Evolutionary conservation across 441 rosid species (phyloP), one percentile per base, ranked within the genome.

Genomic region (Brassica hybrid): DNA sequence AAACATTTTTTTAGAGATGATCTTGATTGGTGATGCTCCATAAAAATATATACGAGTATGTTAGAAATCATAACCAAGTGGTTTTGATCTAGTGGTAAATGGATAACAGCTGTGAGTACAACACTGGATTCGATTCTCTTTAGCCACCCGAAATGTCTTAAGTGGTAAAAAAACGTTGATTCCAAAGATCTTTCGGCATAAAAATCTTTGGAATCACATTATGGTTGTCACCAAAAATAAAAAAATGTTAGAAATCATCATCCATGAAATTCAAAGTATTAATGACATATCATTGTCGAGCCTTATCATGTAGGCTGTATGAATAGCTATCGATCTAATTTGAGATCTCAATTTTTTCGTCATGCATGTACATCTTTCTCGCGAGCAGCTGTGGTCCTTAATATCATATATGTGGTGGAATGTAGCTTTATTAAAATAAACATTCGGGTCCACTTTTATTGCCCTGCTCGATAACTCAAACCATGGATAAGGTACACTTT

Each of bases 221-320:
- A 21, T 21, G 23, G 23, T 21, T 21, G 23, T 21, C 23, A 21
- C 23, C 23, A 21, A 21, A 21, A 58, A 11, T 10, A 19, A 7
- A 19, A 19, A 3, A 11, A 36, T 36, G 43, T 36, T 36, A 36
- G 11, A 14, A 16, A 54, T 54, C 21, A 16, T 54, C 3, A 7
- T 54, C 10, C 21, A 45, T 62, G 9, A 17, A 61, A 62, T 12
- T 7, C 61, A 14, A 38, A 62, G 30, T 62, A 30, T 12, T 45
- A 45, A 17, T 63, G 69, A 64, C 50, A 65, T 19, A 14, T 52
- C 72, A 54, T 73, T 74, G 30, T 41, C 61, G 60, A 68, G 63
- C 38, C 68, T 75, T 17, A 75, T 41, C 67, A 23, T 56, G 45
- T 65, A 21, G 65, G 58, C 11, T 60, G 65, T 41, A 58, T 3